These are phyloP conservation scores for Stemphylium lycopersici DNA, from an alignment of 2,329 filamentous ascomycete genomes.

Conservation along the genomic window DNA sequence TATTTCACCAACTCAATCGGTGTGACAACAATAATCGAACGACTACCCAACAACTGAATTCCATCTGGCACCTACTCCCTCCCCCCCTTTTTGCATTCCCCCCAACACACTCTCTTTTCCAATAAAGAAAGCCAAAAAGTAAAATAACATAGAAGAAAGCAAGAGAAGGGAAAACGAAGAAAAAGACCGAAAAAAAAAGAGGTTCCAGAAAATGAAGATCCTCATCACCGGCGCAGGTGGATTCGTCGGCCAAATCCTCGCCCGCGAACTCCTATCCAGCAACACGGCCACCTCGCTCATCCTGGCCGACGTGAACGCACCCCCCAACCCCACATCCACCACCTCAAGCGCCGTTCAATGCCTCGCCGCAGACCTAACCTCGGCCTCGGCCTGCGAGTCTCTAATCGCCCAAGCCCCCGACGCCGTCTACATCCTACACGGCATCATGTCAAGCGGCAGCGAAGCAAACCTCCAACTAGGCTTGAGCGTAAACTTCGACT, in stretches of 20 bases:
- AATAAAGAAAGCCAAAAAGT: background rate
- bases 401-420: constrained; percentile 39
- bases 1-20: no score
- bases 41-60: no score
- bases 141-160: background rate
- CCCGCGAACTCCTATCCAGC: constrained; percentile 60
- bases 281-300: constrained; percentile 55
- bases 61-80: no score
- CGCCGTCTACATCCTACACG: constrained; percentile 65
- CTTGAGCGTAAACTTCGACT: constrained; percentile 66
- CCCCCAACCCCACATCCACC: constrained; percentile 55
- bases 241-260: constrained; percentile 68
- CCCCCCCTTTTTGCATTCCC: background rate
- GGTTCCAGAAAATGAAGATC: constrained; percentile 45
- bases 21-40: no score
- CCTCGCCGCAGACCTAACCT: constrained; percentile 61
- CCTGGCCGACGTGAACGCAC: constrained; percentile 64
- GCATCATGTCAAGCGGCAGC: constrained; percentile 70
- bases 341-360: constrained; percentile 57
- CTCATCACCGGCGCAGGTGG: constrained; percentile 70
- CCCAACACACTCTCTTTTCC: no score
- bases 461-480: constrained; percentile 67
- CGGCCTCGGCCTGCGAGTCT: constrained; percentile 28
- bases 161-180: background rate
- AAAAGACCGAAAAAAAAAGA: background rate